Conservation (phyloP, 257 asterid species). For the Thymus mandschuricus region DNA sequence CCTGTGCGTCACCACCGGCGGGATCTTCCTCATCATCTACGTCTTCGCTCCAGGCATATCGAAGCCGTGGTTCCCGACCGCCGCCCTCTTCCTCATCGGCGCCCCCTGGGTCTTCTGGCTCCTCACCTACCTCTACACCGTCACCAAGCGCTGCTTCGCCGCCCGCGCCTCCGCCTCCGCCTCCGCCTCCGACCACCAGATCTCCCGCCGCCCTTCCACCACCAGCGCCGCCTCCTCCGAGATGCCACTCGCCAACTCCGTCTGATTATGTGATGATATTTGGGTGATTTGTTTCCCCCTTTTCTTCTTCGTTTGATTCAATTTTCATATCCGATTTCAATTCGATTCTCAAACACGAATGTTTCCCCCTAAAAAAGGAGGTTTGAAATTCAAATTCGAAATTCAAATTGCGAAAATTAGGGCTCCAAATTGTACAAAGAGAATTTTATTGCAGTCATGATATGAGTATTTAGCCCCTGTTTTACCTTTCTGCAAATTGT, state of each 20-base stretch:
- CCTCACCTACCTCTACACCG: conserved; percentile 54
- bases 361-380: no score
- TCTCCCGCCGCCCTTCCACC: conserved; percentile 40
- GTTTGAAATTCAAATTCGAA: no score
- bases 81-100: conserved; percentile 64
- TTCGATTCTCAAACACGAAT: no score
- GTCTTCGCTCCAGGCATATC: conserved; percentile 53
- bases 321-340: not conserved
- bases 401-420: no score
- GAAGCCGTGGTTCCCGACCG: conserved; percentile 63
- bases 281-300: conserved; percentile 1
- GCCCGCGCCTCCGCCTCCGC: not conserved
- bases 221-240: conserved; percentile 41
- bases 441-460: conserved; percentile 2
- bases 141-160: conserved; percentile 46
- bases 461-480: not conserved
- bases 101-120: conserved; percentile 82
- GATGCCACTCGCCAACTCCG: conserved; percentile 51
- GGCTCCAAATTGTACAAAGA: not conserved
- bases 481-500: no score
- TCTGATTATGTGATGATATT: not conserved
- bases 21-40: conserved; percentile 57
- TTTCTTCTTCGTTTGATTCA: not conserved
- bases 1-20: conserved; percentile 63
- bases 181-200: conserved; percentile 32